Evolutionary conservation across 768 basidiomycete species (phyloP).

Genomic region (Mycena vitilis): DNA sequence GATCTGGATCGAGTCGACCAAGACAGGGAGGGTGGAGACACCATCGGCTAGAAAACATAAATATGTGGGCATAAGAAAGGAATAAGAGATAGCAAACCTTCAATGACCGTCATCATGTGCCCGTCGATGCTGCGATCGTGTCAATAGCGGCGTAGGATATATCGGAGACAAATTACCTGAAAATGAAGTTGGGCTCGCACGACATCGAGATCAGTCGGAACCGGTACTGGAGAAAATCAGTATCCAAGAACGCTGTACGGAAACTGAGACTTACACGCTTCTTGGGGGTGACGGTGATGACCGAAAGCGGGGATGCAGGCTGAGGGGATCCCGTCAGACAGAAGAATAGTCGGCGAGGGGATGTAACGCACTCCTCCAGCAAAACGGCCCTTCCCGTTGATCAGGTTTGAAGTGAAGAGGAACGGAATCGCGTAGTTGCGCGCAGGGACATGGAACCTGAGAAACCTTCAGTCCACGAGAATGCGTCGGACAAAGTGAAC

Average conservation of each 20-base stretch:
- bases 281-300: conserved; percentile 45
- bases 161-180: conserved; percentile 13
- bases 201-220: conserved; percentile 25
- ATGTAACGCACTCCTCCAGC: conserved; percentile 41
- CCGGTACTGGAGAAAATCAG: conserved; percentile 12
- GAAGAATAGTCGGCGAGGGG: conserved; percentile 38
- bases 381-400: conserved; percentile 53
- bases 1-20: conserved; percentile 36
- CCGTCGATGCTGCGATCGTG: too few species aligned
- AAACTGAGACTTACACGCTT: conserved; percentile 52
- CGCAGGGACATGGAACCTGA: conserved; percentile 23
- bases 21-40: conserved; percentile 42
- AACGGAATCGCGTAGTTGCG: conserved; percentile 12
- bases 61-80: conserved; percentile 37
- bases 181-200: conserved; percentile 28
- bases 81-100: neutral
- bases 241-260: conserved; percentile 31
- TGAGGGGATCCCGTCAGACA: conserved; percentile 21
- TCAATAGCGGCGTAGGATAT: too few species aligned
- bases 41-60: conserved; percentile 52
- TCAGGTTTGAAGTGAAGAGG: conserved; percentile 44
- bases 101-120: conserved; percentile 17
- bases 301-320: conserved; percentile 43
- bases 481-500: neutral
- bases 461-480: neutral